phyloP scores from a whole-genome alignment of 805 yeast species.

The Teunomyces aglyptinius region DNA sequence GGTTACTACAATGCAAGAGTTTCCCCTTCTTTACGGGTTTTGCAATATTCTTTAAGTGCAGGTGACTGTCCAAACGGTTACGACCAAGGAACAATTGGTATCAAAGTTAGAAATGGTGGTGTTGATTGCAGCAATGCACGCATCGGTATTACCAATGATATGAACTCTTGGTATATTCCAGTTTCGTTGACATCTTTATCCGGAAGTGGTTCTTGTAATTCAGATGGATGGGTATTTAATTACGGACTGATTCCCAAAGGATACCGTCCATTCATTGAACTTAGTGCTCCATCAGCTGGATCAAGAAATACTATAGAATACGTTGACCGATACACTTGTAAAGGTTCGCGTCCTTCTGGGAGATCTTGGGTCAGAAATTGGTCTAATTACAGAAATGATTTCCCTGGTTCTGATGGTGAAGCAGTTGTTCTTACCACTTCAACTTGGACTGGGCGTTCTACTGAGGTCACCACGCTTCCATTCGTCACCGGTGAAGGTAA shows the following conservation, averaged over 20 bases:
- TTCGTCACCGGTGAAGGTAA: slow-evolving; percentile 4
- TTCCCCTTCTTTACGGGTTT: slow-evolving; percentile 11
- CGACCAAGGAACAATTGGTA: slow-evolving; percentile 20
- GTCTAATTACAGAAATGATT: slow-evolving; percentile 5
- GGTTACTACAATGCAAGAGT: slow-evolving; percentile 3
- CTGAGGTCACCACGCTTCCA: slow-evolving; percentile 18
- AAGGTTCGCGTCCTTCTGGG: background rate
- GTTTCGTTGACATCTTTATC: slow-evolving; percentile 1
- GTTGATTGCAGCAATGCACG: slow-evolving; percentile 22
- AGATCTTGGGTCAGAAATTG: slow-evolving; percentile 4
- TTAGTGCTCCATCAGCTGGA: background rate
- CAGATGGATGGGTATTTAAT: background rate
- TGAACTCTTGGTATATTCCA: slow-evolving; percentile 23
- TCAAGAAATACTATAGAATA: background rate
- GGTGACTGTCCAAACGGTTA: slow-evolving; percentile 22
- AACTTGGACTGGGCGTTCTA: slow-evolving; percentile 19
- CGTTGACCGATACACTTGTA: slow-evolving; percentile 14
- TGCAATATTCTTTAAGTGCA: slow-evolving; percentile 10
- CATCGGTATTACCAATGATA: slow-evolving; percentile 17
- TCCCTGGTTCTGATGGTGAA: slow-evolving; percentile 8
- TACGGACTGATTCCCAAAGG: slow-evolving; percentile 29
- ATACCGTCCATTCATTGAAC: slow-evolving; percentile 17
- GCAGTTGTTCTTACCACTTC: slow-evolving; percentile 8
- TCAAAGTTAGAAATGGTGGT: slow-evolving; percentile 8
- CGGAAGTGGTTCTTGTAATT: slow-evolving; percentile 15